These are phyloP conservation scores for Dendrobium catenatum DNA, from an alignment of 106 monocot species.

Conservation along the genomic window DNA sequence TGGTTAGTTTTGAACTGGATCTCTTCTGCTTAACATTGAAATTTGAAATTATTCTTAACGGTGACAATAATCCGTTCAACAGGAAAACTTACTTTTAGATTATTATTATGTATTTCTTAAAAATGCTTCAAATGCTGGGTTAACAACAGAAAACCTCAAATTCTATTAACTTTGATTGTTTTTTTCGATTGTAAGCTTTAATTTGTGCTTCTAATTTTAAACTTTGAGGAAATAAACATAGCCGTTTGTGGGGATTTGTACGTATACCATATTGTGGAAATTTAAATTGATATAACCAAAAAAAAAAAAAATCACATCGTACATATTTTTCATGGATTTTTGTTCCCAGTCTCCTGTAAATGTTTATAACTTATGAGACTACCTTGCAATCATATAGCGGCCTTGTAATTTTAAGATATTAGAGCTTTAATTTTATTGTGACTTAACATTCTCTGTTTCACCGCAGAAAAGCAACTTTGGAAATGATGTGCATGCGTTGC, in stretches of 20 bases:
- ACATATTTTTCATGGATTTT: background rate
- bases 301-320: background rate
- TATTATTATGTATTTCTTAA: background rate
- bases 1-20: background rate
- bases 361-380: background rate
- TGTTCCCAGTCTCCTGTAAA: background rate
- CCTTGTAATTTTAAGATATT: background rate
- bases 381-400: background rate
- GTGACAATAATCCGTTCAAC: background rate
- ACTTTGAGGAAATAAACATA: background rate
- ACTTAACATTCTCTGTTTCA: background rate
- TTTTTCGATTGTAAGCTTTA: background rate
- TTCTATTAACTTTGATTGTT: background rate
- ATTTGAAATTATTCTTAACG: background rate
- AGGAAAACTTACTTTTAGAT: background rate
- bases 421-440: background rate
- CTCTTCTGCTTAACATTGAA: background rate
- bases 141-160: background rate
- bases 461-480: slow-evolving; percentile 78
- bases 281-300: background rate
- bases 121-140: background rate
- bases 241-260: background rate
- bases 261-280: slow-evolving; percentile 1
- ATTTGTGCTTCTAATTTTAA: too few species aligned
- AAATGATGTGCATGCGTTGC: slow-evolving; percentile 99